Base-by-base conservation (phyloP, 1,284 basidiomycete genomes). In the Coniferiporia weirii region DNA sequence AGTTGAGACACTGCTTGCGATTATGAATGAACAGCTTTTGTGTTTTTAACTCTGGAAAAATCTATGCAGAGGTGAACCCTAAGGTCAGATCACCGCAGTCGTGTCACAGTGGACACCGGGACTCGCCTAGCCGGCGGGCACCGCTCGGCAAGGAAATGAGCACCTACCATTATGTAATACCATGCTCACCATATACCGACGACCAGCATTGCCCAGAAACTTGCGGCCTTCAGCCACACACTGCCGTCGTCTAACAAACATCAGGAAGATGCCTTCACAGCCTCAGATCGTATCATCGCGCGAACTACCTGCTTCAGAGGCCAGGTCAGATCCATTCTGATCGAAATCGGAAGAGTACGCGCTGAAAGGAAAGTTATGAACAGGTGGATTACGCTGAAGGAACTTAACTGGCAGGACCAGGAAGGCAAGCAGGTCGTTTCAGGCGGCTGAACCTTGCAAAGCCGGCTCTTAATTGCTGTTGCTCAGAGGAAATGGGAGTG, bases 401-500 rank as follows among this genome's bases (percentile, higher is more conserved):
- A 83, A 71, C 82, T 94, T 63, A 79, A 80, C 44, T 95, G 87
- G 73, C 71, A 78, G 56, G 93, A 95, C 73, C 78, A 84, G 65
- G 81, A 83, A 6, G 91, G 93, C 1, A 82, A 77, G 66, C 77
- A 89, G 76, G 91, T 89, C 64, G 51, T 73, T 66, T 8, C 19
- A 27, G 44, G 34, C 45, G n/a, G 36, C n/a, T 13, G 2, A 7
- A 34, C 38, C 1, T 10, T 3, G 27, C 13, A n/a, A 32, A n/a
- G n/a, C 9, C 20, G 27, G 17, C 1, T 38, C 40, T 20, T 34
- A 47, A 43, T 19, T 52, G 12, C 53, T 32, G 35, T 50, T 52
- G 17, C 46, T 34, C 61, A 94, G 87, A 78, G 93, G 56, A 67
- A 80, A 45, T 96, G 94, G 94, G 94, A 96, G 72, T 85, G 78